A percentile compares a stretch with the other conserved stretches of the same genome.
These are phyloP conservation scores for Verticillium longisporum DNA, from an alignment of 2,329 filamentous ascomycete species.

Conservation along the genomic window DNA sequence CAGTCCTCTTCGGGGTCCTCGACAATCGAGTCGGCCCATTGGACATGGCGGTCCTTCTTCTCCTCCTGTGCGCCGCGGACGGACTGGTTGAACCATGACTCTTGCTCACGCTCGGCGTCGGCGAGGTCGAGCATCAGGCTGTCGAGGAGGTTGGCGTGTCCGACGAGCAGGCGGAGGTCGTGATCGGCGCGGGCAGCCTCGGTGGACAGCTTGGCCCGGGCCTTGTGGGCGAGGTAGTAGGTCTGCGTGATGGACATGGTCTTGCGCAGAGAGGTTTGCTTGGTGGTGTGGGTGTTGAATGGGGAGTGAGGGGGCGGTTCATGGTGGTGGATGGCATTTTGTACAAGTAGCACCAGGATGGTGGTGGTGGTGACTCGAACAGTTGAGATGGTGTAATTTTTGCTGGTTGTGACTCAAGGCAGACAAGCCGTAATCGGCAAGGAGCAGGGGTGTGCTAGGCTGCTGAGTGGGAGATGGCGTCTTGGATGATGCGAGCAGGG, in stretches of 20 bases:
- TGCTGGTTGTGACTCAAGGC: slow-evolving; percentile 2
- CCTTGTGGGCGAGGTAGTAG: slow-evolving; percentile 96
- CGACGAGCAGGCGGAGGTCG: slow-evolving; percentile 89
- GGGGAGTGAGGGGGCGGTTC: background rate
- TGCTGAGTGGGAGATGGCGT: background rate
- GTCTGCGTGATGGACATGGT: slow-evolving; percentile 98
- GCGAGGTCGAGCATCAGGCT: slow-evolving; percentile 86
- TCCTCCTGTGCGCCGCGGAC: slow-evolving; percentile 60
- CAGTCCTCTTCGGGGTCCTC: slow-evolving; percentile 57
- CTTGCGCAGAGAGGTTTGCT: slow-evolving; percentile 41
- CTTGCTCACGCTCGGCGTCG: slow-evolving; percentile 91
- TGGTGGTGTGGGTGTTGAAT: background rate
- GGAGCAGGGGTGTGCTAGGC: background rate
- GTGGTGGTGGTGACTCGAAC: background rate
- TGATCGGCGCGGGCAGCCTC: slow-evolving; percentile 90
- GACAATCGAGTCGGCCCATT: slow-evolving; percentile 74
- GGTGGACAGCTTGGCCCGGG: slow-evolving; percentile 87
- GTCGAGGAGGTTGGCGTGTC: slow-evolving; percentile 97
- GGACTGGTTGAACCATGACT: slow-evolving; percentile 96
- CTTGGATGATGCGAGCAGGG: background rate
- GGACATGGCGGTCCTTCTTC: slow-evolving; percentile 58
- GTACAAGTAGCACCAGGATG: background rate
- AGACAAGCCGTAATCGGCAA: slow-evolving; percentile 3
- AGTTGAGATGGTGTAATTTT: slow-evolving; percentile 1
- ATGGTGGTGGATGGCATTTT: slow-evolving; percentile 1